These are phyloP conservation scores for Aechmea fasciata DNA, from an alignment of 176 grass and related monocot genomes.

Conservation along the genomic window DNA sequence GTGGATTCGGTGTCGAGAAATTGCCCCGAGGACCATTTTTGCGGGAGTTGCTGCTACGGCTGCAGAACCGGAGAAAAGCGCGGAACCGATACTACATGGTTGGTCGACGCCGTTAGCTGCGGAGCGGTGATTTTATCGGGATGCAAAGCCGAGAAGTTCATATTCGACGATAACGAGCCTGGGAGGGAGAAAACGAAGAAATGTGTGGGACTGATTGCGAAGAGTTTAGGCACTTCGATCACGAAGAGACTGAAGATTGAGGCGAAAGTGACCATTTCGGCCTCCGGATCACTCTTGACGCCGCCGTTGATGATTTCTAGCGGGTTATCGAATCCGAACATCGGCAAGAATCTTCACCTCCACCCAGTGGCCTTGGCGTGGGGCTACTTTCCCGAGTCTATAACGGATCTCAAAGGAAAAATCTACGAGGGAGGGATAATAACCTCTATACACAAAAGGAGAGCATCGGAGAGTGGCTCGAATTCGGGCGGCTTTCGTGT, in stretches of 20 bases:
- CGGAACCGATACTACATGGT: slow-evolving; percentile 82
- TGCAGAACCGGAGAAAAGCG: slow-evolving; percentile 72
- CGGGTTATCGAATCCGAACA: slow-evolving; percentile 68
- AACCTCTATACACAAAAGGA: slow-evolving; percentile 76
- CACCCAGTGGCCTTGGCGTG: slow-evolving; percentile 55
- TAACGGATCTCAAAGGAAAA: slow-evolving; percentile 47
- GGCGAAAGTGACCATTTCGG: slow-evolving; percentile 52
- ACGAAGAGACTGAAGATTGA: slow-evolving; percentile 43
- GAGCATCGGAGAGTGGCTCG: slow-evolving; percentile 15
- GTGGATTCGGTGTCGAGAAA: slow-evolving; percentile 54
- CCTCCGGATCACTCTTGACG: slow-evolving; percentile 60
- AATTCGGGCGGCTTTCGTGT: slow-evolving; percentile 6
- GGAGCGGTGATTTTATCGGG: slow-evolving; percentile 67
- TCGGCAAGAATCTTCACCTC: slow-evolving; percentile 78
- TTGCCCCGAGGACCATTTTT: slow-evolving; percentile 60
- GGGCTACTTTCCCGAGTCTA: slow-evolving; percentile 79
- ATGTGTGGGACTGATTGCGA: slow-evolving; percentile 57
- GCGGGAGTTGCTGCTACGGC: slow-evolving; percentile 61
- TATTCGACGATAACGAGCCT: slow-evolving; percentile 18
- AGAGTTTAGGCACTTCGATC: slow-evolving; percentile 31
- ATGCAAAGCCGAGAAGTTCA: slow-evolving; percentile 73
- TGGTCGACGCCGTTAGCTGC: slow-evolving; percentile 55
- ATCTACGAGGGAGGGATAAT: slow-evolving; percentile 83
- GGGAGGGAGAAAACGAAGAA: slow-evolving; percentile 22
- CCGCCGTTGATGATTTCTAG: slow-evolving; percentile 57